These are phyloP conservation scores for Alnus glutinosa DNA, from an alignment of 306 rosid species.

Conservation along the genomic window DNA sequence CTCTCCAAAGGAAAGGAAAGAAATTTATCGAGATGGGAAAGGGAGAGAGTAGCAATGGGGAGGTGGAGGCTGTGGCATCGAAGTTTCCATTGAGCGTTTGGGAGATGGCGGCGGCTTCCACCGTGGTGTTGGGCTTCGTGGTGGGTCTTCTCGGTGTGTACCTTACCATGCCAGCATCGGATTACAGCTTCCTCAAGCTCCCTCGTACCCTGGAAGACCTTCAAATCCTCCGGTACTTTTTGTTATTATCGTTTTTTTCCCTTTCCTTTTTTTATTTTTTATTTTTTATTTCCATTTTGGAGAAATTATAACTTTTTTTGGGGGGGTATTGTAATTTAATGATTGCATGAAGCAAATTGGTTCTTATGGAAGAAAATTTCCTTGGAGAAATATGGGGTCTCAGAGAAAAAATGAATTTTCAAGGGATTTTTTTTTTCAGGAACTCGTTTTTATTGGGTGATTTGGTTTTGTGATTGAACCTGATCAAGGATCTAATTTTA, in stretches of 20 bases:
- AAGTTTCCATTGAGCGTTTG: slow-evolving; percentile 23
- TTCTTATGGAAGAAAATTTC: not conserved
- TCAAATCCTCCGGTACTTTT: slow-evolving; percentile 65
- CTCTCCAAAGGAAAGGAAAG: not conserved
- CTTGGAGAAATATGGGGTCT: not conserved
- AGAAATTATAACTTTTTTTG: not conserved
- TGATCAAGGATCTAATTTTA: not conserved
- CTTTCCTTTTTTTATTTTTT: not conserved
- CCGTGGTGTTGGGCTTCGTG: slow-evolving; percentile 57
- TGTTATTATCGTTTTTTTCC: not conserved
- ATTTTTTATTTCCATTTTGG: not conserved
- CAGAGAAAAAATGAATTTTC: not conserved
- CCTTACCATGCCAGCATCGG: slow-evolving; percentile 87
- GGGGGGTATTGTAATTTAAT: not conserved
- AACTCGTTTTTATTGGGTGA: not conserved
- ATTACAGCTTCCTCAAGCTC: slow-evolving; percentile 95
- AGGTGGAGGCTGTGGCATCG: not conserved
- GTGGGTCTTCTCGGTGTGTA: slow-evolving; percentile 66
- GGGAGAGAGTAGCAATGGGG: slow-evolving; percentile 12
- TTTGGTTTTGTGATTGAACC: not conserved
- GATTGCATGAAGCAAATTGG: not conserved
- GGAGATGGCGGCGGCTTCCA: slow-evolving; percentile 68
- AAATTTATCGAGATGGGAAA: not conserved
- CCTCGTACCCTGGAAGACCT: slow-evolving; percentile 88
- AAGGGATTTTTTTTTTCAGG: not conserved